Evolutionary conservation across 2,329 filamentous ascomycete species (phyloP), one percentile per base, ranked within the genome.

Genomic region (Ophiognomonia clavigignenti-juglandacearum): DNA sequence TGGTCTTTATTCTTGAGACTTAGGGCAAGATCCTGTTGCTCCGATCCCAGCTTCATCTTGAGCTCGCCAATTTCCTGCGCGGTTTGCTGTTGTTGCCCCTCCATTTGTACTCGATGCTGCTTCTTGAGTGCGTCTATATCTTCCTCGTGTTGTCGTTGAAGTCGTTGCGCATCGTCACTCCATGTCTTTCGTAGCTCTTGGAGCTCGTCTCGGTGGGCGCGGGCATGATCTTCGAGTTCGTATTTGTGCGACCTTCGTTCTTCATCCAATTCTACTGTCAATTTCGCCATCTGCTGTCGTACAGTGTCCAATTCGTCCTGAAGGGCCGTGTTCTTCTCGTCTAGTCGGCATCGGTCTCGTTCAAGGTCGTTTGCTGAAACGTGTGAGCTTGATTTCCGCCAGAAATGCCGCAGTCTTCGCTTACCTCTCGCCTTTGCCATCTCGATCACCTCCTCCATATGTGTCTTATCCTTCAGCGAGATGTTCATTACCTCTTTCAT

Each of bases 361-460:
- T 81, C 75, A 5, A 81, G 65, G 26, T 72, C 70, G 34, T 64
- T 61, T 38, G 72, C 77, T 81, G 45, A 4, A 24, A 5, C 1
- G 2, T 8, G 39, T 62, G 38, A 64, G 56, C 18, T 20, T 43
- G 44, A 38, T 5, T 26, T n/a, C 11, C 7, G 10, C 23, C 27
- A 34, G 20, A 9, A 22, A 23, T 18, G n/a, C 18, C 31, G 9
- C 11, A 2, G 23, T 27, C n/a, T 29, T 29, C n/a, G 68, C 80
- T 55, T 72, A 93, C 88, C 81, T 75, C 83, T 80, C 43, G 74
- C 77, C 61, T 92, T 95, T 54, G 87, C 85, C 9, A 87, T 57
- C 14, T 85, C 80, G 38, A 95, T 74, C 1, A 83, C 79, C 53
- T 93, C 85, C 57, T 92, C 88, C 51, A 89, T 72, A 5, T 74